phyloP scores from a whole-genome alignment of 225 moss, liverwort and hornwort species.

The Pseudisothecium myosuroides region DNA sequence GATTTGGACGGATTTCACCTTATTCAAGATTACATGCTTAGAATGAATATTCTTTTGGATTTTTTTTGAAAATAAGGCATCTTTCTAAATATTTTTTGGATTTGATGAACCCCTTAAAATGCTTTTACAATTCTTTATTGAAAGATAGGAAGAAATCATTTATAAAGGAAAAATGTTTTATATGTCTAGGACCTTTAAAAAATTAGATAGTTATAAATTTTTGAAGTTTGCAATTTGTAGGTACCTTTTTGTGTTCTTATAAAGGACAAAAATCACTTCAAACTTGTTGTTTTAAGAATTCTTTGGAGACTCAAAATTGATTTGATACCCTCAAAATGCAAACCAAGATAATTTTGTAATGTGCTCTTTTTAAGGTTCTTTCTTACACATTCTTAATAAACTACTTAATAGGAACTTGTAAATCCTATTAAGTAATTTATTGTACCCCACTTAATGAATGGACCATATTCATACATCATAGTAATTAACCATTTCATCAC shows the following conservation, averaged over 20 bases:
- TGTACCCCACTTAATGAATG: background rate
- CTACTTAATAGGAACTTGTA: too few species aligned
- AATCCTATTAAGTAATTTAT: background rate
- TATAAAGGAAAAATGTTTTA: background rate
- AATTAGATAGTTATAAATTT: background rate
- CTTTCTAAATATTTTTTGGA: background rate
- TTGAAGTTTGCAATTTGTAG: background rate
- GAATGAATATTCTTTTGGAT: background rate
- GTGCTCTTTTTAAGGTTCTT: background rate
- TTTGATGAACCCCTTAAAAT: background rate
- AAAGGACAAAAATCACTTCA: background rate
- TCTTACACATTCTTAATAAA: background rate
- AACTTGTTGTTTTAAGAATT: too few species aligned
- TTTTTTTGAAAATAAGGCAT: background rate
- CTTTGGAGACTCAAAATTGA: background rate
- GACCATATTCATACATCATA: background rate
- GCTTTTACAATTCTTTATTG: background rate
- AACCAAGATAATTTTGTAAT: background rate
- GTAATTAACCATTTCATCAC: background rate
- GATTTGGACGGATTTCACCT: background rate
- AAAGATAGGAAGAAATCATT: background rate
- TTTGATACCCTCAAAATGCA: accelerated
- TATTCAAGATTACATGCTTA: background rate
- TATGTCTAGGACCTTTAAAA: background rate
- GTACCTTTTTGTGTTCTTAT: background rate